A percentile compares a stretch with the other conserved stretches of the same genome.
These are phyloP conservation scores for Mycena olivaceomarginata DNA, from an alignment of 768 basidiomycete species.

Conservation along the genomic window DNA sequence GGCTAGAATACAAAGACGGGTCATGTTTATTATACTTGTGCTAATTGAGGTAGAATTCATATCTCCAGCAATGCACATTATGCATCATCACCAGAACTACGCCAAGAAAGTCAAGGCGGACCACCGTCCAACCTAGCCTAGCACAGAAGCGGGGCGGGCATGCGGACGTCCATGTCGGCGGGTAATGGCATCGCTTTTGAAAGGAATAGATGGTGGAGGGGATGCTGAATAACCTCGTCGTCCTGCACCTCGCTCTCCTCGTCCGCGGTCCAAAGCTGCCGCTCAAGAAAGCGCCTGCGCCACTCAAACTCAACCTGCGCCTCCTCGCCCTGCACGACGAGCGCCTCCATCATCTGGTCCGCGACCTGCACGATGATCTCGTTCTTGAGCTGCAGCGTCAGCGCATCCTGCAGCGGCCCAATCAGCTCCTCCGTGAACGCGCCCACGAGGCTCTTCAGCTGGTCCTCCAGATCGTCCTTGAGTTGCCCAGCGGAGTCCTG, in stretches of 20 bases:
- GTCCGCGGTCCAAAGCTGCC: constrained; percentile 33
- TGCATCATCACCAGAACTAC: constrained; percentile 25
- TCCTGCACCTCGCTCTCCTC: constrained; percentile 11
- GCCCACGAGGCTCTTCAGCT: constrained; percentile 29
- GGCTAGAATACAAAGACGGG: no score
- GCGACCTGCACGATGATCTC: constrained; percentile 42
- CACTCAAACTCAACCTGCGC: constrained; percentile 45
- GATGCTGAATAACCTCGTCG: constrained; percentile 39
- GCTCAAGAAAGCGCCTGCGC: constrained; percentile 38
- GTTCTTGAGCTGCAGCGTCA: constrained; percentile 40
- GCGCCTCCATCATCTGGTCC: constrained; percentile 44
- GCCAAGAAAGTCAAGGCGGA: constrained; percentile 5
- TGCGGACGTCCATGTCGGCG: constrained; percentile 38
- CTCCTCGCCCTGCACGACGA: constrained; percentile 43
- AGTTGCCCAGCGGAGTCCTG: constrained; percentile 33
- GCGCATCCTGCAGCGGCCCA: constrained; percentile 34
- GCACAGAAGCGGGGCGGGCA: constrained; percentile 28
- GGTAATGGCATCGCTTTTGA: constrained; percentile 22
- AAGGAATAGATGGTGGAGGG: constrained; percentile 38
- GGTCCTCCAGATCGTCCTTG: constrained; percentile 34
- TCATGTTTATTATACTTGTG: constrained; percentile 5
- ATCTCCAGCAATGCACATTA: constrained; percentile 30
- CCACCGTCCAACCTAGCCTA: constrained; percentile 18
- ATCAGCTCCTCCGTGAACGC: constrained; percentile 34
- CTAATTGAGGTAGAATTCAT: constrained; percentile 15